phyloP scores from a whole-genome alignment of 768 basidiomycete genomes.

The Tricholoma sp. region DNA sequence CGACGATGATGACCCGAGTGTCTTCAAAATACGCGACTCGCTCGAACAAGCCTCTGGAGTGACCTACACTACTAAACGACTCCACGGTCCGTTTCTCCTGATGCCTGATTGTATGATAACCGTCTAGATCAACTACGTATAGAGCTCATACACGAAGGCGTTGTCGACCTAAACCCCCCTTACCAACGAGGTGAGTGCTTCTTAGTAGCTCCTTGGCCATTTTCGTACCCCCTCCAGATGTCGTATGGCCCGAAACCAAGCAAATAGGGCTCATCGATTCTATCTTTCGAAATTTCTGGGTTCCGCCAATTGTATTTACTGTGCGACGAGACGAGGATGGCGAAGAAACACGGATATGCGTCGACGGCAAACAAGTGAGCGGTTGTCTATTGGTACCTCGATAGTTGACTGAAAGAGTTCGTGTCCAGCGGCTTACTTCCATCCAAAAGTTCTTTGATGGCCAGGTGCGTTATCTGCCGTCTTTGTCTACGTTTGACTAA shows the following conservation, averaged over 20 bases:
- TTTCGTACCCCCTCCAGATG: constrained; percentile 37
- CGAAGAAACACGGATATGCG: constrained; percentile 54
- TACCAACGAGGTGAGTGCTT: constrained; percentile 61
- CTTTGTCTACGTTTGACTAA: not conserved
- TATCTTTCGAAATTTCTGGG: constrained; percentile 69
- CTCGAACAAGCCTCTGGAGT: constrained; percentile 35
- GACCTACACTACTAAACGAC: constrained; percentile 37
- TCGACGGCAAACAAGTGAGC: constrained; percentile 80
- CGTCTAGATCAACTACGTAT: constrained; percentile 1
- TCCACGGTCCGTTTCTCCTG: constrained; percentile 38
- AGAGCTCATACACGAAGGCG: constrained; percentile 66
- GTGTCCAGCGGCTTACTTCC: constrained; percentile 62
- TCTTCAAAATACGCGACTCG: constrained; percentile 39
- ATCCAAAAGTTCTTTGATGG: constrained; percentile 76
- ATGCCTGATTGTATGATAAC: not conserved
- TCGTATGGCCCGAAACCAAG: constrained; percentile 72
- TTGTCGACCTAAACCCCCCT: constrained; percentile 63
- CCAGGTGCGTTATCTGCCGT: constrained; percentile 32
- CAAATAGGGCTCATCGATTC: constrained; percentile 74
- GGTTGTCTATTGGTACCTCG: constrained; percentile 24
- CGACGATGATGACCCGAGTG: constrained; percentile 32
- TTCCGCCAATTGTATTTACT: constrained; percentile 78
- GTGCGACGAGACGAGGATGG: constrained; percentile 49
- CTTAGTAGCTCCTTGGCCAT: not conserved
- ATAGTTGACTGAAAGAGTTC: not conserved